Evolutionary conservation across 306 rosid species (phyloP).

Genomic region (Ormosia emarginata): DNA sequence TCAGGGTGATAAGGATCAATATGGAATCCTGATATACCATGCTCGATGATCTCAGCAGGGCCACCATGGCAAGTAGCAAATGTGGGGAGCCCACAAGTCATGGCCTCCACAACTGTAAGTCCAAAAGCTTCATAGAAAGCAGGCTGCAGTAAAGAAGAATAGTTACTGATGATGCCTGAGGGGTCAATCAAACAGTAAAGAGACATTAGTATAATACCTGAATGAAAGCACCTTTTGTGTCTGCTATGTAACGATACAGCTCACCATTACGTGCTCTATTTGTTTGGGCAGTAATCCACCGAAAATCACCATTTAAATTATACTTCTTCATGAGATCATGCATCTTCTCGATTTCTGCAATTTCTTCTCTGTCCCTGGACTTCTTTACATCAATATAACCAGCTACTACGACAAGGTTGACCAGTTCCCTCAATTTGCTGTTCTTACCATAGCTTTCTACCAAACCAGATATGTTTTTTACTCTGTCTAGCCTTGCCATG

Average conservation of each 20-base stretch:
- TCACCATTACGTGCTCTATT: conserved; percentile 94
- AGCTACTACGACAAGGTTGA: conserved; percentile 77
- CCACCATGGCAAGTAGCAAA: conserved; percentile 95
- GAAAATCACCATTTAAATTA: conserved; percentile 61
- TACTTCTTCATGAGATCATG: conserved; percentile 58
- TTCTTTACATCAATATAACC: conserved; percentile 74
- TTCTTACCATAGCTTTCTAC: conserved; percentile 79
- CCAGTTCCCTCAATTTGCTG: conserved; percentile 74
- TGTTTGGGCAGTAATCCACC: conserved; percentile 87
- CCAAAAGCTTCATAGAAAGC: conserved; percentile 98
- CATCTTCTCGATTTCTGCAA: conserved; percentile 91
- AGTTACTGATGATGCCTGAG: not conserved
- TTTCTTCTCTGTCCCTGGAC: conserved; percentile 90
- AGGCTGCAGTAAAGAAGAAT: conserved; percentile 55
- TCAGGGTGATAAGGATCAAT: conserved; percentile 94
- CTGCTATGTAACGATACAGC: conserved; percentile 88
- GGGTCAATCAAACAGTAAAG: not conserved
- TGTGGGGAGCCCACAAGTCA: conserved; percentile 92
- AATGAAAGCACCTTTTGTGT: conserved; percentile 76
- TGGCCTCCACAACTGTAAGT: conserved; percentile 94
- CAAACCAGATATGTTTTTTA: conserved; percentile 80
- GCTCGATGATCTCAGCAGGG: conserved; percentile 94
- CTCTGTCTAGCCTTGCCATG: conserved; percentile 85
- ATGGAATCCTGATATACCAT: conserved; percentile 83
- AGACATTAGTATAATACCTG: conserved; percentile 51